These are phyloP conservation scores for Penicillium decumbens DNA, from an alignment of 2,329 filamentous ascomycete genomes.

Conservation along the genomic window DNA sequence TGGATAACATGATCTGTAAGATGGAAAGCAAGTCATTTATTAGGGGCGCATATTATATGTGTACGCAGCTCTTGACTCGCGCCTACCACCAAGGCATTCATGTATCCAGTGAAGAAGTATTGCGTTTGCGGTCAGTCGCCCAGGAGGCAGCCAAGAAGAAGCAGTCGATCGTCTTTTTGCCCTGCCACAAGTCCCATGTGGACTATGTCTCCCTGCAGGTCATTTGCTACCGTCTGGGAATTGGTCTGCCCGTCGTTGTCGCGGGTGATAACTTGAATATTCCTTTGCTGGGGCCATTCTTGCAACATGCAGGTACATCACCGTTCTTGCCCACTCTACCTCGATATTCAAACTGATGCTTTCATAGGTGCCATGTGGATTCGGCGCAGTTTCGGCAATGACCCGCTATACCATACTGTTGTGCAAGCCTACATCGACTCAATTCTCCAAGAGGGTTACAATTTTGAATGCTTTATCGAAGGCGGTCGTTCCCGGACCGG, in stretches of 20 bases:
- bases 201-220: constrained; percentile 94
- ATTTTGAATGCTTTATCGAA: constrained; percentile 97
- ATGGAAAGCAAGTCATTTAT: constrained; percentile 95
- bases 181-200: constrained; percentile 90
- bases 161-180: constrained; percentile 92
- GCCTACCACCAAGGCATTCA: constrained; percentile 97
- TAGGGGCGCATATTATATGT: constrained; percentile 81
- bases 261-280: constrained; percentile 96
- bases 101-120: constrained; percentile 88
- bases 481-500: constrained; percentile 88
- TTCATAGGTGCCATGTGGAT: constrained; percentile 82
- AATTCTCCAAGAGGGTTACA: constrained; percentile 81
- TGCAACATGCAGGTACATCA: constrained; percentile 74
- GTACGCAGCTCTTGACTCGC: constrained; percentile 79
- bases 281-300: constrained; percentile 78
- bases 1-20: constrained; percentile 97
- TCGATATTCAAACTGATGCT: constrained; percentile 14
- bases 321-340: neutral
- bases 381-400: constrained; percentile 83
- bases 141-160: constrained; percentile 78
- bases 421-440: constrained; percentile 96
- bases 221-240: constrained; percentile 88
- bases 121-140: constrained; percentile 75
- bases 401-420: constrained; percentile 83
- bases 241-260: constrained; percentile 85